Evolutionary conservation across 2,329 filamentous ascomycete genomes (phyloP).

Genomic region (Nannizziopsis barbatae): DNA sequence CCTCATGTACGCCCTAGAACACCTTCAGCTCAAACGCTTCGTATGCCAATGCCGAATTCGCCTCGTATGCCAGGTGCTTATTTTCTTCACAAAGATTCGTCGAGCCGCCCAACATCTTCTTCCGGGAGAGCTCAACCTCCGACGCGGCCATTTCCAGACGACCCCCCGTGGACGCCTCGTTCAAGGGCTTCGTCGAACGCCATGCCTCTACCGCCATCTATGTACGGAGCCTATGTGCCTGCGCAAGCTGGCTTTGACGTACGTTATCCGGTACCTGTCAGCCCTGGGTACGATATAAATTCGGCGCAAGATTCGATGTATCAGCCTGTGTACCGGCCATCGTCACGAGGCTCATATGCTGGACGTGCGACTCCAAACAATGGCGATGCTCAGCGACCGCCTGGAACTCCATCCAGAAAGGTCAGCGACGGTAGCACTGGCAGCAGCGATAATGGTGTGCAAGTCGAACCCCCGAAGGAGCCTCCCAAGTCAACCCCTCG

Average conservation of each 20-base stretch:
- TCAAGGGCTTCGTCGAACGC: slow-evolving; percentile 28
- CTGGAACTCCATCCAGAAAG: slow-evolving; percentile 5
- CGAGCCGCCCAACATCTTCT: slow-evolving; percentile 24
- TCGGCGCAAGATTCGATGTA: slow-evolving; percentile 18
- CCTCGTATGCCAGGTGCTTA: slow-evolving; percentile 25
- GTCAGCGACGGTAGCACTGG: slow-evolving; percentile 8
- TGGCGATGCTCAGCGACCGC: slow-evolving; percentile 14
- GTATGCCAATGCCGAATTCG: slow-evolving; percentile 26
- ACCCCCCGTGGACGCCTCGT: slow-evolving; percentile 37
- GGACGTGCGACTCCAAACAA: slow-evolving; percentile 11
- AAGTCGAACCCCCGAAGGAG: slow-evolving; percentile 4
- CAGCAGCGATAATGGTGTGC: slow-evolving; percentile 12
- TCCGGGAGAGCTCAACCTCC: slow-evolving; percentile 27
- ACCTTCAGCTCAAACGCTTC: slow-evolving; percentile 31
- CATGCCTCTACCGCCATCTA: slow-evolving; percentile 15
- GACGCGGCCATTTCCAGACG: slow-evolving; percentile 38
- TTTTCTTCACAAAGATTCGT: slow-evolving; percentile 29
- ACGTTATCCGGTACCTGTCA: slow-evolving; percentile 16
- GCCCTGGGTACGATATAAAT: slow-evolving; percentile 13
- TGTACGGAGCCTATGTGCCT: slow-evolving; percentile 13
- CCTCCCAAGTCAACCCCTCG: background rate
- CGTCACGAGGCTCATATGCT: slow-evolving; percentile 16
- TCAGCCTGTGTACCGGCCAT: slow-evolving; percentile 18
- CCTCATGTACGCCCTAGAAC: slow-evolving; percentile 33
- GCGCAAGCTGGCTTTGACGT: slow-evolving; percentile 24